Evolutionary conservation across 352 stramenopile genomes (phyloP).

Genomic region (Globisporangium nodosum): DNA sequence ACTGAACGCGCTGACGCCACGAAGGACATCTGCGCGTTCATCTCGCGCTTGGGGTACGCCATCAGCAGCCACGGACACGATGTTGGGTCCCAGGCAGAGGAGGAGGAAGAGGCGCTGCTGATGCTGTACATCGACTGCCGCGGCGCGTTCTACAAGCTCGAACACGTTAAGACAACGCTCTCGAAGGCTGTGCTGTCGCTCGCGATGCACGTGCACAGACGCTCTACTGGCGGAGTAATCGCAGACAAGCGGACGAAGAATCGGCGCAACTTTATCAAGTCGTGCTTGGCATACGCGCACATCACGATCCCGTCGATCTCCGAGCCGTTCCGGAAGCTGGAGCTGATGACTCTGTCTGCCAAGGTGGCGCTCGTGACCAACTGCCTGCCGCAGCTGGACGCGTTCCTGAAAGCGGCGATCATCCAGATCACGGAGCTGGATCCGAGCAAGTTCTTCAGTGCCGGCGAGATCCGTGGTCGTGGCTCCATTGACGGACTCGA

Average conservation of each 20-base stretch:
- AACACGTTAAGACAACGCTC: constrained; percentile 59
- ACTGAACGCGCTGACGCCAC: constrained; percentile 52
- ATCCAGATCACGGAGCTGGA: constrained; percentile 71
- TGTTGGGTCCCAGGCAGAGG: constrained; percentile 12
- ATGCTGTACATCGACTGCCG: constrained; percentile 87
- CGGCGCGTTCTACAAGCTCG: constrained; percentile 84
- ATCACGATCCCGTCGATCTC: constrained; percentile 87
- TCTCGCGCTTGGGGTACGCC: constrained; percentile 50
- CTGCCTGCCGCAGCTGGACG: constrained; percentile 85
- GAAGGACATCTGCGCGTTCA: constrained; percentile 77
- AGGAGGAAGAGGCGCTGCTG: constrained; percentile 79
- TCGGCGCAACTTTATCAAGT: constrained; percentile 79
- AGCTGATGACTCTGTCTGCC: constrained; percentile 59
- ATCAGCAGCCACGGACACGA: background rate
- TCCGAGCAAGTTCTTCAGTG: constrained; percentile 2
- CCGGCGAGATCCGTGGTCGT: background rate
- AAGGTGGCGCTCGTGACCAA: constrained; percentile 65
- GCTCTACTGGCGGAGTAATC: constrained; percentile 9
- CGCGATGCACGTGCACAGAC: constrained; percentile 47
- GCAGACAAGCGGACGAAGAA: constrained; percentile 23
- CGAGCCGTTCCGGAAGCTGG: constrained; percentile 36
- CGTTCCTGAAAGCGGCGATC: constrained; percentile 77
- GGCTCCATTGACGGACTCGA: constrained; percentile 7
- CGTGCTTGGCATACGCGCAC: constrained; percentile 85
- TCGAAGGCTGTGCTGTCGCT: constrained; percentile 54